phyloP scores from a whole-genome alignment of 495 filamentous ascomycete species.

The Apodospora peruviana region DNA sequence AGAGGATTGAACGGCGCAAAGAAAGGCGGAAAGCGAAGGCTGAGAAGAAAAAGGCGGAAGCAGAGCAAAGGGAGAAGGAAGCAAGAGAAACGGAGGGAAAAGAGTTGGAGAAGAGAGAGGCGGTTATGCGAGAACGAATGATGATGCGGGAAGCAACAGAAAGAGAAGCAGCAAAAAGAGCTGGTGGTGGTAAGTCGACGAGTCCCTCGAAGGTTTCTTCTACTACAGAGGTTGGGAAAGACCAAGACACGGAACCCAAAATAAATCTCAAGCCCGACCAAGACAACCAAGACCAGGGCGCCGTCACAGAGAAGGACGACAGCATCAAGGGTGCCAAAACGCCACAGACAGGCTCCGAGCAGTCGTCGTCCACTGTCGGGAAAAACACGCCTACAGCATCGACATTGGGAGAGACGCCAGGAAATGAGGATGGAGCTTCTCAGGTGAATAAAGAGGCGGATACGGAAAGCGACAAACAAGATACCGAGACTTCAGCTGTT shows the following conservation, averaged over 20 bases:
- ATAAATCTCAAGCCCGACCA: no score
- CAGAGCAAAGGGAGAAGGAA: conserved; percentile 10
- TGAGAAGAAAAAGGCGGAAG: conserved; percentile 13
- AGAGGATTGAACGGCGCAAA: conserved; percentile 7
- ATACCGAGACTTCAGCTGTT: background rate
- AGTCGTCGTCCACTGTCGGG: conserved; percentile 6
- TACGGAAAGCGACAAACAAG: background rate
- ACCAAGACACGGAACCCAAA: no score
- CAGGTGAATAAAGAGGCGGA: no score
- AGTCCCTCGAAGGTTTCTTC: background rate
- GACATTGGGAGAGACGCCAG: background rate
- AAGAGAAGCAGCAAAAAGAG: background rate
- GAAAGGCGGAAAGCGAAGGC: conserved; percentile 28
- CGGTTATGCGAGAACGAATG: no score
- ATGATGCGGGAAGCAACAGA: no score
- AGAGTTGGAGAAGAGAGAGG: conserved; percentile 14
- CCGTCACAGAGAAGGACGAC: background rate
- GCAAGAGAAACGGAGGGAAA: conserved; percentile 24
- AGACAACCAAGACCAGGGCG: background rate
- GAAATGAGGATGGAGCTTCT: no score
- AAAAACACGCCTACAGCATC: conserved; percentile 11
- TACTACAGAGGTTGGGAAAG: no score
- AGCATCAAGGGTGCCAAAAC: background rate
- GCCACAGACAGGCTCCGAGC: conserved; percentile 1
- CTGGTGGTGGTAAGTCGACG: background rate